Base-by-base conservation (phyloP, 176 grass and related monocot genomes). In the Avena sativa region DNA sequence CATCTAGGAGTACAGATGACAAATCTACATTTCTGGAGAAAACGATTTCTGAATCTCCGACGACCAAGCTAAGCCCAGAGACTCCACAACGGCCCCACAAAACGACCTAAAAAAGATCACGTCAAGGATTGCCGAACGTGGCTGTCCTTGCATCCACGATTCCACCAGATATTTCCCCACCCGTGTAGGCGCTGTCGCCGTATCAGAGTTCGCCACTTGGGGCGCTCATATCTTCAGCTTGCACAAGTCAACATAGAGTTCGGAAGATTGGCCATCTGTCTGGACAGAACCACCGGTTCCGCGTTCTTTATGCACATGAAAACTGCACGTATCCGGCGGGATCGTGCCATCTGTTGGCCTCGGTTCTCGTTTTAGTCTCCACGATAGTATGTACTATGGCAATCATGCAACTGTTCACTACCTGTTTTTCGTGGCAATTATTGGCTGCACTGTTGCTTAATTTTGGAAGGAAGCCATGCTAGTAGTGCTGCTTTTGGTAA, bases 401-500 rank as follows among this genome's bases (percentile, higher is more conserved):
- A 74, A 74, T 83, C 12, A 72, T 48, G 74, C 80, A 84, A 20
- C 83, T 76, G 65, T 76, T 89, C 76, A 23, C 62, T 3, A 43
- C 44, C 48, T 51, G 67, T 80, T 87, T 23, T n/a, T n/a, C n/a
- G n/a, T 2, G 23, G 15, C 76, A 81, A 91, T 88, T 88, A 79
- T 83, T 87, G 60, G 69, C 7, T 43, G 40, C 40, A 1, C 46
- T 48, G 46, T 48, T 48, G 46, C 76, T 84, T 88, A 61, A 4
- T 77, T 57, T 56, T 20, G 2, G 50, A 36, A 76, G 44, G 11
- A 6, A 56, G 15, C 4, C 67, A 64, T 8, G n/a, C n/a, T n/a
- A n/a, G n/a, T n/a, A n/a, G n/a, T n/a, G n/a, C n/a, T n/a, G 81
- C 81, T 91, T 88, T 84, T 75, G 50, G 83, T 61, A 82, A 58